Conservation (phyloP, 2,329 filamentous ascomycete species). For the Monosporascus sp. region DNA sequence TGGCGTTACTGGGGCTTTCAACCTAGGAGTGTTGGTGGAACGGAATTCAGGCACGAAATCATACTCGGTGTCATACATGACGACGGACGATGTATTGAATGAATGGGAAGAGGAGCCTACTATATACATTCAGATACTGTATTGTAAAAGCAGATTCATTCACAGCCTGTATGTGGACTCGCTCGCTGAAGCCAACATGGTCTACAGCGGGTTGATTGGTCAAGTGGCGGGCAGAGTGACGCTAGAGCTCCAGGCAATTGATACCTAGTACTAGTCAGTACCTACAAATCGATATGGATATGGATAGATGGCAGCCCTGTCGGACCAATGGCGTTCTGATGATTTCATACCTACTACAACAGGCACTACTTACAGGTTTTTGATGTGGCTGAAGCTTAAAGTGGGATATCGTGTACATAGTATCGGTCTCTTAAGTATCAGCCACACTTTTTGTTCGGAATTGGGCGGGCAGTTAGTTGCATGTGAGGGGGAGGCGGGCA, state of each 20-base stretch:
- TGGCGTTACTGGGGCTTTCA: conserved; percentile 26
- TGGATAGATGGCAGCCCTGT: not conserved
- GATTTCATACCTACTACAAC: too few species aligned
- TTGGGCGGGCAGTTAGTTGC: not conserved
- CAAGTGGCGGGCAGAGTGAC: not conserved
- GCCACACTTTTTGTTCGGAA: not conserved
- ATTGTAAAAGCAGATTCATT: not conserved
- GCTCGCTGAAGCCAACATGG: not conserved
- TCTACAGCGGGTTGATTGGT: not conserved
- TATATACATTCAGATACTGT: not conserved
- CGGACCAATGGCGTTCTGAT: not conserved
- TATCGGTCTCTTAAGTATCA: not conserved
- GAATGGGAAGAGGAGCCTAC: not conserved
- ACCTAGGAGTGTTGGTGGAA: conserved; percentile 32
- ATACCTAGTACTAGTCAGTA: too few species aligned
- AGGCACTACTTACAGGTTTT: too few species aligned
- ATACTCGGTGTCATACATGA: conserved; percentile 20
- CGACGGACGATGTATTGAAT: not conserved
- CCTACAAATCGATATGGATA: too few species aligned
- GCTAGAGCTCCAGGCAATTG: not conserved
- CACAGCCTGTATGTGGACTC: not conserved
- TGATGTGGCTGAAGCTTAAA: not conserved
- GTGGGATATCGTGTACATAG: not conserved
- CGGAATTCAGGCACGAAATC: conserved; percentile 34
- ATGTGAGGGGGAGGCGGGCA: not conserved